Percentiles rank a stretch among this genome's conserved stretches.
phyloP scores from a whole-genome alignment of 2,329 filamentous ascomycete species.

The Pseudocercospora pini-densiflorae region DNA sequence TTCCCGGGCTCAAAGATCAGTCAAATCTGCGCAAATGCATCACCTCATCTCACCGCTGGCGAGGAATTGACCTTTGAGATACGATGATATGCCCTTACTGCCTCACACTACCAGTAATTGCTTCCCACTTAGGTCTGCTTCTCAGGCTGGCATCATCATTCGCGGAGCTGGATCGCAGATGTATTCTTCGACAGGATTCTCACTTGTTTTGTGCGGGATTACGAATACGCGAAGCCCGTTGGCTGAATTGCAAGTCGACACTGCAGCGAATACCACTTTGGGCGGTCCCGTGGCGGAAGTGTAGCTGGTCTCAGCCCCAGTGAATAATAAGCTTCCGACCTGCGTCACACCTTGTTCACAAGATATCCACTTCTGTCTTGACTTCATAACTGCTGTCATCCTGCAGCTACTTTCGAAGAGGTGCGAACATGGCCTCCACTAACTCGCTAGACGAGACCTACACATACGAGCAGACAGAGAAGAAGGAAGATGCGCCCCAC shows the following conservation, averaged over 20 bases:
- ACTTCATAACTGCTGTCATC: neutral
- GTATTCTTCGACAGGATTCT: neutral
- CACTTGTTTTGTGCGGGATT: neutral
- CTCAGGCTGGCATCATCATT: neutral
- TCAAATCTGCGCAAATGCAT: neutral
- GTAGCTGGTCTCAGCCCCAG: neutral
- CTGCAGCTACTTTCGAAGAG: neutral
- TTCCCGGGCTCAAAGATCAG: neutral
- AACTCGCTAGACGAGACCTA: neutral
- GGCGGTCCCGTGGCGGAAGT: neutral
- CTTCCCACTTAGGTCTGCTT: neutral
- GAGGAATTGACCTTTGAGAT: neutral
- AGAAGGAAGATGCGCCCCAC: conserved; percentile 8
- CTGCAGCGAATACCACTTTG: neutral
- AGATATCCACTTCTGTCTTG: neutral
- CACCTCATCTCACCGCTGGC: neutral
- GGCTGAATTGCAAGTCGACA: neutral
- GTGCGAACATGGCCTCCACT: neutral
- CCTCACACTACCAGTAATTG: neutral
- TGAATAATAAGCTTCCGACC: neutral
- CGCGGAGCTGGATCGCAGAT: neutral
- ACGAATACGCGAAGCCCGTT: neutral
- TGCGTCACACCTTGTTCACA: neutral
- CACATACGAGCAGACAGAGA: neutral
- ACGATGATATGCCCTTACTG: neutral